Base-by-base conservation (phyloP, 495 filamentous ascomycete species). In the Aspergillus asperescens region DNA sequence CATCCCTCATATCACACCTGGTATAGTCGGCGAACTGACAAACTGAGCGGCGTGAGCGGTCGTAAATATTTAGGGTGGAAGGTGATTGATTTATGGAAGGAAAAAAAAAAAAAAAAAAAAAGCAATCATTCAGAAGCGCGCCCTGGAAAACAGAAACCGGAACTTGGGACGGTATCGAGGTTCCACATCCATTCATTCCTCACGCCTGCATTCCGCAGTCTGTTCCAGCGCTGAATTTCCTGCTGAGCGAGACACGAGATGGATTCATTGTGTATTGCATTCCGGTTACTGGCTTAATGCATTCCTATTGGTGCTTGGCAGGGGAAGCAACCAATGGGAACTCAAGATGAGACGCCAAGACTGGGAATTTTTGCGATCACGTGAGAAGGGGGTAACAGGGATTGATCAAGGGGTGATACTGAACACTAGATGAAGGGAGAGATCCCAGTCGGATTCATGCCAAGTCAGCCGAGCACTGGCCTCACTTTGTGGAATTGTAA, bases 1-100 rank as follows among this genome's bases (percentile, higher is more conserved):
- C 68, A 71, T 71, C 35, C 55, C 54, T n/a, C 8, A 40, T 9
- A 40, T 19, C 8, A n/a, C n/a, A n/a, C n/a, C n/a, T n/a, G n/a
- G n/a, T n/a, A n/a, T n/a, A n/a, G n/a, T n/a, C n/a, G n/a, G n/a
- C n/a, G n/a, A n/a, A n/a, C n/a, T n/a, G n/a, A n/a, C n/a, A n/a
- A n/a, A n/a, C n/a, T n/a, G n/a, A n/a, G n/a, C n/a, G n/a, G n/a
- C n/a, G n/a, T n/a, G n/a, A n/a, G n/a, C n/a, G n/a, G n/a, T n/a
- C n/a, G n/a, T n/a, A n/a, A n/a, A n/a, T n/a, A n/a, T n/a, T n/a
- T n/a, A n/a, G n/a, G n/a, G n/a, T n/a, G n/a, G n/a, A n/a, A n/a
- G n/a, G n/a, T n/a, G n/a, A n/a, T n/a, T n/a, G n/a, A 22, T 5
- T 3, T 16, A 18, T 15, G 34, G 15, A 16, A 22, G 4, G 16